Conservation (phyloP, 192 early-diverging fungal species). For the Diversispora eburnea region DNA sequence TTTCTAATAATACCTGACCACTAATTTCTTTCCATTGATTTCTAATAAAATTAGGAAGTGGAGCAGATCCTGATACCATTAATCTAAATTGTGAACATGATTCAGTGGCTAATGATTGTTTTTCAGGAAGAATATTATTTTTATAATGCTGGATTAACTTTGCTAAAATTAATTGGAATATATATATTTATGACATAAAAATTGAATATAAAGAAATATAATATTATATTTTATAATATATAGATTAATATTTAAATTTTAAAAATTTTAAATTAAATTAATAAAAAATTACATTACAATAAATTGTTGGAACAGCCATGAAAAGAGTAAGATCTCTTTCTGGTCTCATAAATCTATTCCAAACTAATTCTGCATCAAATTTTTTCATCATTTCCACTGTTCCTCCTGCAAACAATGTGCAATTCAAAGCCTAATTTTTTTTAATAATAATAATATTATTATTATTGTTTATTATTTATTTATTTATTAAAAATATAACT, state of each 20-base stretch:
- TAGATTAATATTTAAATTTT: background rate
- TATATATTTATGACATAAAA: too few relatives aligned
- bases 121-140: conserved; percentile 33
- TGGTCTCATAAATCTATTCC: conserved; percentile 58
- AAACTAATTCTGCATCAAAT: conserved; percentile 63
- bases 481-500: background rate
- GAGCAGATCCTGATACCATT: conserved; percentile 74
- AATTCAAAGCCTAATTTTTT: conserved; percentile 62
- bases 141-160: conserved; percentile 62
- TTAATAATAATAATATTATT: background rate
- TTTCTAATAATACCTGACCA: conserved; percentile 70
- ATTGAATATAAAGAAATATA: too few relatives aligned
- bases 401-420: conserved; percentile 66
- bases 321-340: conserved; percentile 62
- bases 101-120: conserved; percentile 40
- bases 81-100: conserved; percentile 67
- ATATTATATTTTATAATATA: too few relatives aligned
- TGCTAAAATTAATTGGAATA: conserved; percentile 34
- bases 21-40: conserved; percentile 66
- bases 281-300: conserved; percentile 41
- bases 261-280: background rate
- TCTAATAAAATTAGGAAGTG: conserved; percentile 70
- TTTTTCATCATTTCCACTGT: conserved; percentile 71
- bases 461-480: too few relatives aligned
- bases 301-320: conserved; percentile 91